Percentiles rank a stretch among this genome's conserved stretches.
These are phyloP conservation scores for Scheffersomyces parashehatae DNA, from an alignment of 1,139 yeast genomes.

Conservation along the genomic window DNA sequence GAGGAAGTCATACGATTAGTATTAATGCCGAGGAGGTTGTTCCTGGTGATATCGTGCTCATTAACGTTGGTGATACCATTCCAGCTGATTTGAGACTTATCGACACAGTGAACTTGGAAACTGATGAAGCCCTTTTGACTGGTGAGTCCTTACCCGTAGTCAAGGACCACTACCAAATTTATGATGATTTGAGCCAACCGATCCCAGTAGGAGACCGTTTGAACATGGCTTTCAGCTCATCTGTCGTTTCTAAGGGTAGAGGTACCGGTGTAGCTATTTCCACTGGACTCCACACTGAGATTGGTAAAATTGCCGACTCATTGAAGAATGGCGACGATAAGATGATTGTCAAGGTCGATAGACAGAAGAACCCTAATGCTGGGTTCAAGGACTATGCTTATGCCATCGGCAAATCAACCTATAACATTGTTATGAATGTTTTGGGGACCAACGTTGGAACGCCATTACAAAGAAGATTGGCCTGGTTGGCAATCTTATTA, in stretches of 20 bases:
- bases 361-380: conserved; percentile 19
- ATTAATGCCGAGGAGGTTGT: conserved; percentile 45
- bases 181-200: conserved; percentile 19
- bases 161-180: conserved; percentile 27
- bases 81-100: conserved; percentile 52
- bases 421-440: conserved; percentile 33
- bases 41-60: conserved; percentile 50
- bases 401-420: conserved; percentile 47
- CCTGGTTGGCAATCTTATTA: conserved; percentile 44
- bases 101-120: conserved; percentile 40
- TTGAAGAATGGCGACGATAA: conserved; percentile 27
- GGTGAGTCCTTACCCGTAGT: conserved; percentile 52
- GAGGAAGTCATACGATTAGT: conserved; percentile 36
- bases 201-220: conserved; percentile 45
- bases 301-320: conserved; percentile 49
- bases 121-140: conserved; percentile 54
- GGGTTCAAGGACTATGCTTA: conserved; percentile 47
- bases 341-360: conserved; percentile 26
- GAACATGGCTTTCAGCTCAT: conserved; percentile 47
- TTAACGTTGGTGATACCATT: conserved; percentile 48
- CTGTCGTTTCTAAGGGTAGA: conserved; percentile 48
- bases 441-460: conserved; percentile 41
- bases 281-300: conserved; percentile 49
- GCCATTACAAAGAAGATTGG: conserved; percentile 47
- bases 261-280: conserved; percentile 48